Base-by-base conservation (phyloP, 192 early-diverging fungal species). In the Coemansia reversa region DNA sequence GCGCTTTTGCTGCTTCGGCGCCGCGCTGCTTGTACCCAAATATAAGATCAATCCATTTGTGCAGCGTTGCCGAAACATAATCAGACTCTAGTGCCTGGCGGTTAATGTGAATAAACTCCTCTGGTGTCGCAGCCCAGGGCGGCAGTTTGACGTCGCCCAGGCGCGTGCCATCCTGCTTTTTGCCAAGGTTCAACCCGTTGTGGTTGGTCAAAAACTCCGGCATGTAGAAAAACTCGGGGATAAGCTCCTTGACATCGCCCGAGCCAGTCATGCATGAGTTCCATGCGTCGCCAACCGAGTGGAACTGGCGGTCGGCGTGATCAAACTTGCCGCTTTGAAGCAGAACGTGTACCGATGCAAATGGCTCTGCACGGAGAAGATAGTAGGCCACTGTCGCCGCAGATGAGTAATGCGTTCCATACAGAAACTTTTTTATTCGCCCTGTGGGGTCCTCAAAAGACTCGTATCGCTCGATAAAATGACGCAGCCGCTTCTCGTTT, bases 1-100 rank as follows among this genome's bases (percentile, higher is more conserved):
- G 73, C 6, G 94, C 87, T 55, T 91, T 88, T 23, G 90, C 86
- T 18, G 94, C 91, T 42, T 93, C 89, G 25, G 83, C 82, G 0
- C 96, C 96, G 56, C 89, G 90, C 72, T 98, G 96, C 69, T 96
- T 94, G 75, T 83, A 94, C n/a, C 96, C 96, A 86, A 95, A 98
- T 32, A 96, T 91, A 30, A 98, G 79, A 70, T 98, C 95, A 48
- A 98, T 90, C 95, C 95, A 98, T 68, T 93, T 87, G 76, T 98
- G 90, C 61, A 98, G 69, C 54, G 94, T 87, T 0, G 82, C 84
- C 30, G 93, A 94, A 8, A 98, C 94, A 72, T 93, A 91, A 18
- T 95, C 94, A 27, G 91, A 85, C 72, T 92, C 90, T 1, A 92
- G 66, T 3, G 90, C 90, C 71, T 85, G 62, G 20, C 92, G 86